Conservation (phyloP, 2,329 filamentous ascomycete genomes). For the Fusarium temperatum region DNA sequence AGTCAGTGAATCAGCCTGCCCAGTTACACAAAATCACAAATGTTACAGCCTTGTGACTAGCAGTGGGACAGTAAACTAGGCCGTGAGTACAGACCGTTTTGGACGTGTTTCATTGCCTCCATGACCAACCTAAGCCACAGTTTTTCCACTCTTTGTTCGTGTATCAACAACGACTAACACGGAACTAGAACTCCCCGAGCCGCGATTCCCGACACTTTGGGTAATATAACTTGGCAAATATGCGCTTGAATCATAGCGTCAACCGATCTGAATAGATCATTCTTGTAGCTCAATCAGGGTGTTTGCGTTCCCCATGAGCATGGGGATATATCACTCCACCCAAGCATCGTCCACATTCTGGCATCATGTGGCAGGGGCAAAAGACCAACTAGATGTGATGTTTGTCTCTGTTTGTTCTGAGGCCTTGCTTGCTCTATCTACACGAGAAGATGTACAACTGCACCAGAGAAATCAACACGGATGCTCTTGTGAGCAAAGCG, state of each 20-base stretch:
- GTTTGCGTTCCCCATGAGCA: not conserved
- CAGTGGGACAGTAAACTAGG: not conserved
- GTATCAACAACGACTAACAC: slow-evolving; percentile 10
- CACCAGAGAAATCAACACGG: not conserved
- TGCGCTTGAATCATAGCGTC: not conserved
- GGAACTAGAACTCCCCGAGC: slow-evolving; percentile 6
- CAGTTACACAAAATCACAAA: not conserved
- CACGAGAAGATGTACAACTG: not conserved
- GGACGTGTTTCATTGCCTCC: slow-evolving; percentile 16
- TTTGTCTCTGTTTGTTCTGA: not conserved
- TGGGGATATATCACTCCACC: not conserved
- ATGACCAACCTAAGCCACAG: not conserved
- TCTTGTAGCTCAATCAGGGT: not conserved
- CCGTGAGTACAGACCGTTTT: not conserved
- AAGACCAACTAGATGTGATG: not conserved
- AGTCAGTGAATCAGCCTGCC: slow-evolving; percentile 5
- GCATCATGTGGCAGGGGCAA: not conserved
- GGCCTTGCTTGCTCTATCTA: not conserved
- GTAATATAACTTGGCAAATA: not conserved
- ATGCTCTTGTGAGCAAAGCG: not conserved
- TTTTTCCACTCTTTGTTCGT: slow-evolving; percentile 19
- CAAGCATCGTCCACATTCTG: not conserved
- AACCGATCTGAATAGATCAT: not conserved
- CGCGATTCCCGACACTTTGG: not conserved
- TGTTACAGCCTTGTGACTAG: slow-evolving; percentile 5